Evolutionary conservation across 2,329 filamentous ascomycete species (phyloP).

Genomic region (Penicillium sp.): DNA sequence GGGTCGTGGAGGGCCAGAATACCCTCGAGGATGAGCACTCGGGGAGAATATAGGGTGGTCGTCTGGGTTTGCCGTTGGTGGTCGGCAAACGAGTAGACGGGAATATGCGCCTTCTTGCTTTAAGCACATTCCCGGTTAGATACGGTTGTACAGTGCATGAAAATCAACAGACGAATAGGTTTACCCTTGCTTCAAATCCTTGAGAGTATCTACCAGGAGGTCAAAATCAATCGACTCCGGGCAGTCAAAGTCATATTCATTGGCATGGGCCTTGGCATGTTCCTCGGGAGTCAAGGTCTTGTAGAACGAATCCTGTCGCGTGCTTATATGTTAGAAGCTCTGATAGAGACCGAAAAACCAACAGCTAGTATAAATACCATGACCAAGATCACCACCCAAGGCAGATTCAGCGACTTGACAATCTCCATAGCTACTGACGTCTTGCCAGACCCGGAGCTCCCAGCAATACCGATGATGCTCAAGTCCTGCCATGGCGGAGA

Average conservation of each 20-base stretch:
- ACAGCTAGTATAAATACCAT: constrained; percentile 67
- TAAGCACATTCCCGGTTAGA: constrained; percentile 13
- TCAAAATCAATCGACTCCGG: constrained; percentile 96
- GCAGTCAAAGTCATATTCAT: constrained; percentile 95
- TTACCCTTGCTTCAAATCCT: constrained; percentile 90
- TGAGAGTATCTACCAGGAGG: constrained; percentile 76
- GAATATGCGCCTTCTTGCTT: constrained; percentile 73
- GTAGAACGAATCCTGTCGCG: constrained; percentile 87
- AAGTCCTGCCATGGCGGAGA: constrained; percentile 95
- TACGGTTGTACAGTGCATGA: constrained; percentile 6
- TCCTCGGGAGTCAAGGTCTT: constrained; percentile 82
- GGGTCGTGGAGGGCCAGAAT: constrained; percentile 94
- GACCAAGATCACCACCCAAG: constrained; percentile 97
- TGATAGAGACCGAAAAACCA: background rate
- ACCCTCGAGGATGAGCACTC: constrained; percentile 92
- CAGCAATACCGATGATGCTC: constrained; percentile 94
- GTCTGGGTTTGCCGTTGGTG: constrained; percentile 81
- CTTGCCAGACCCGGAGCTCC: constrained; percentile 94
- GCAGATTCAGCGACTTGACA: constrained; percentile 84
- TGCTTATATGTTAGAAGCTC: constrained; percentile 27
- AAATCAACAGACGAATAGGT: background rate
- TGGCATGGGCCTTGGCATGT: constrained; percentile 79
- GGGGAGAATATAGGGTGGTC: constrained; percentile 91
- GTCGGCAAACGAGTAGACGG: constrained; percentile 92
- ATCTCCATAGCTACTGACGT: constrained; percentile 93